A percentile compares a stretch with the other conserved stretches of the same genome.
Evolutionary conservation across 2,329 filamentous ascomycete genomes (phyloP).

Genomic region (Colletotrichum sp.): DNA sequence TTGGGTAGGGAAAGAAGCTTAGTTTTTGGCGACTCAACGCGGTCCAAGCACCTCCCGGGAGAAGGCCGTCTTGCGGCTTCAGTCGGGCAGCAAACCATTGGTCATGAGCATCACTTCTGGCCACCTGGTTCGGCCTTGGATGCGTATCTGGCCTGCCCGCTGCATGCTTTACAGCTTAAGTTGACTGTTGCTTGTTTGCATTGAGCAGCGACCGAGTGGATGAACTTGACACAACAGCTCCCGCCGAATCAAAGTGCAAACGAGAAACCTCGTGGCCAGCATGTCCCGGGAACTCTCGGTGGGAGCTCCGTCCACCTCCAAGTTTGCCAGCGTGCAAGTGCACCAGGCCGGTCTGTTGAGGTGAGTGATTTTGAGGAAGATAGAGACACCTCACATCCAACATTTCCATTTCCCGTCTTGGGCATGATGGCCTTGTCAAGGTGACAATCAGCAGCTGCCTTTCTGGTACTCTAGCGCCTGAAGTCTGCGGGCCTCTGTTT

Average conservation of each 20-base stretch:
- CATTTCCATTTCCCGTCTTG: not conserved
- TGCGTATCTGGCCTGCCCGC: not conserved
- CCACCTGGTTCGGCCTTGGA: not conserved
- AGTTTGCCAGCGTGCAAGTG: not conserved
- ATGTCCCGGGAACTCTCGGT: not conserved
- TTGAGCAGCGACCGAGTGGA: conserved; percentile 10
- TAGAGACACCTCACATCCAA: not conserved
- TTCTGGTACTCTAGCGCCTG: not conserved
- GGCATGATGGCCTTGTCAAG: not conserved
- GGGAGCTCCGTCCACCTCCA: not conserved
- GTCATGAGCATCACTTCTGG: not conserved
- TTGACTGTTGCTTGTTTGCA: conserved; percentile 4
- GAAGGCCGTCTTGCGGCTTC: not conserved
- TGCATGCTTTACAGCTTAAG: not conserved
- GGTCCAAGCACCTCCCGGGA: conserved; percentile 3
- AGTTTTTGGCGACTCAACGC: not conserved
- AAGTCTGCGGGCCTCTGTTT: not conserved
- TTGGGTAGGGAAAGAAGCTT: conserved; percentile 9
- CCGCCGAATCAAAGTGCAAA: conserved; percentile 15
- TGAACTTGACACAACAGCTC: conserved; percentile 18
- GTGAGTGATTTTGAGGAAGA: not conserved
- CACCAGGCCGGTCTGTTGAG: not conserved
- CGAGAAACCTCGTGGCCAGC: not conserved
- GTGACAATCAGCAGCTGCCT: not conserved
- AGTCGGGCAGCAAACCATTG: not conserved